These are phyloP conservation scores for Ceratobasidium sp. DNA, from an alignment of 1,284 basidiomycete genomes.

Conservation along the genomic window DNA sequence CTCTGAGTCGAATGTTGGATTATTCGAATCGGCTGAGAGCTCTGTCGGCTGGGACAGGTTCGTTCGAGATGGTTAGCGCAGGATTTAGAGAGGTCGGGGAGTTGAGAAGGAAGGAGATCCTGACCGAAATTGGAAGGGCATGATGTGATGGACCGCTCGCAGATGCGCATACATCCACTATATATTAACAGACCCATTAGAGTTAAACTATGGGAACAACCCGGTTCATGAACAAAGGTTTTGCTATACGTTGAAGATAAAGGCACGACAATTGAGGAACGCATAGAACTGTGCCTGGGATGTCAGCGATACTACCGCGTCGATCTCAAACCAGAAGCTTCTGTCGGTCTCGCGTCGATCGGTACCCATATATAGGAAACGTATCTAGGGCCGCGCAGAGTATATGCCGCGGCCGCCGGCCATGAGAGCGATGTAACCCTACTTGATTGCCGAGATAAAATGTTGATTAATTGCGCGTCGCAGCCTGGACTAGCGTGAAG, in stretches of 20 bases:
- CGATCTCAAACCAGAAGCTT: not conserved
- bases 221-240: not conserved
- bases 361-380: not conserved
- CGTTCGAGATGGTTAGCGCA: conserved; percentile 81
- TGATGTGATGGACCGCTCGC: conserved; percentile 55
- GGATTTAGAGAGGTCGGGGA: conserved; percentile 78
- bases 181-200: not conserved
- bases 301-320: conserved; percentile 1
- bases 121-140: conserved; percentile 79
- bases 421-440: conserved; percentile 8
- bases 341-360: not conserved
- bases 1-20: conserved; percentile 82
- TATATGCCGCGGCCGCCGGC: conserved; percentile 6
- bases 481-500: not conserved
- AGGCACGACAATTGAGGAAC: not conserved
- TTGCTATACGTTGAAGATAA: not conserved
- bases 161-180: conserved; percentile 1
- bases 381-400: not conserved
- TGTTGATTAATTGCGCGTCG: not conserved
- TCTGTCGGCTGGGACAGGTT: conserved; percentile 83
- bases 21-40: conserved; percentile 83
- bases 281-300: not conserved
- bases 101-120: conserved; percentile 72
- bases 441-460: not conserved
- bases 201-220: not conserved